A percentile compares a stretch with the other conserved stretches of the same genome.
phyloP scores from a whole-genome alignment of 441 rosid genomes.

The Croton setiger region DNA sequence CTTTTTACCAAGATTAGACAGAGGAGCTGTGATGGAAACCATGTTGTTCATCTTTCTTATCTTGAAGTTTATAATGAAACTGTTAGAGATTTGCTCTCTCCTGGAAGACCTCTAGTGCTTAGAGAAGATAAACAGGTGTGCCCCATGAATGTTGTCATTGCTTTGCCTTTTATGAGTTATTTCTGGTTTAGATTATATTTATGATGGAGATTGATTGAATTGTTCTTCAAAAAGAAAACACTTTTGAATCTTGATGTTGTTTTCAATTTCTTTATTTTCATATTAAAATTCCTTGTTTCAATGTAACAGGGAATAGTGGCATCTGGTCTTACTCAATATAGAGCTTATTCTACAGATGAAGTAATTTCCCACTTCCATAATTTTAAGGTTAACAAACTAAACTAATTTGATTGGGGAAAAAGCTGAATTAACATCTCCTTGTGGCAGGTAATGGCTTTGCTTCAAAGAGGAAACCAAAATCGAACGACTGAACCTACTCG shows the following conservation, averaged over 20 bases:
- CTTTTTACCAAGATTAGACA: slow-evolving; percentile 79
- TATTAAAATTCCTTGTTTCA: slow-evolving; percentile 10
- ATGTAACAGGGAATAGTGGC: slow-evolving; percentile 72
- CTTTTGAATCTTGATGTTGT: too few species aligned
- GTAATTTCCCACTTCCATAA: slow-evolving; percentile 33
- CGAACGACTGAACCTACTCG: slow-evolving; percentile 96
- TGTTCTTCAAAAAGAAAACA: too few species aligned
- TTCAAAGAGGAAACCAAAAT: slow-evolving; percentile 86
- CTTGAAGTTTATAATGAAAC: slow-evolving; percentile 96
- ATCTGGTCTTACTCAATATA: slow-evolving; percentile 87
- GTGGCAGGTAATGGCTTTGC: slow-evolving; percentile 81
- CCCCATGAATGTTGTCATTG: not conserved
- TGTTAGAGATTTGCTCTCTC: slow-evolving; percentile 89
- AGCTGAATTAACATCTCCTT: slow-evolving; percentile 13
- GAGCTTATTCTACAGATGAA: slow-evolving; percentile 95
- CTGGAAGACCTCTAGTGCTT: slow-evolving; percentile 90
- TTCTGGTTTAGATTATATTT: not conserved
- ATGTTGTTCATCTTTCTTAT: slow-evolving; percentile 82
- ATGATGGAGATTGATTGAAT: too few species aligned
- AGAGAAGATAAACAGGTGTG: slow-evolving; percentile 91
- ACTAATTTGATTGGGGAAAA: slow-evolving; percentile 8
- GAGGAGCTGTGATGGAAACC: slow-evolving; percentile 84
- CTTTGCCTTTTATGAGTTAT: not conserved
- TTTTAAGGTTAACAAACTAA: slow-evolving; percentile 1
- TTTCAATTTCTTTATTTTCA: not conserved